phyloP scores from a whole-genome alignment of 2,329 filamentous ascomycete species.

The Trichoderma polysporum region DNA sequence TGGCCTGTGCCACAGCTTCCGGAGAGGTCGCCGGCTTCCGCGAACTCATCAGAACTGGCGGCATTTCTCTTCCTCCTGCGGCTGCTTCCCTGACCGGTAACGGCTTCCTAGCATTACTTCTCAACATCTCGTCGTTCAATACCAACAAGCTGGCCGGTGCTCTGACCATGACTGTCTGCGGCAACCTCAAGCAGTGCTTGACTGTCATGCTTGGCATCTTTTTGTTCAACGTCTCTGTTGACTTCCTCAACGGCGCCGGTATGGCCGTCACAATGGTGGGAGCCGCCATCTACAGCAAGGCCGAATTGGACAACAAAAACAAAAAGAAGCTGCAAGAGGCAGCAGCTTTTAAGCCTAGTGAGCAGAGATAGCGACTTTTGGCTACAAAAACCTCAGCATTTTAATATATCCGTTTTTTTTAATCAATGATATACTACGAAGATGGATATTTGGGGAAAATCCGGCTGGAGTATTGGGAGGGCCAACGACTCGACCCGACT shows the following conservation, averaged over 20 bases:
- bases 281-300: constrained; percentile 58
- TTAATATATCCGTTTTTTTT: constrained; percentile 23
- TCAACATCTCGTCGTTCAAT: constrained; percentile 58
- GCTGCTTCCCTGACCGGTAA: constrained; percentile 49
- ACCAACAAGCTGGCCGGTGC: constrained; percentile 59
- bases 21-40: constrained; percentile 52
- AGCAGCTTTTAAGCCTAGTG: constrained; percentile 37
- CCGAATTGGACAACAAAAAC: constrained; percentile 53
- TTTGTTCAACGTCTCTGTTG: constrained; percentile 52
- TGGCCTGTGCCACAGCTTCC: constrained; percentile 50
- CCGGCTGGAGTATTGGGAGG: not conserved
- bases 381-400: not conserved
- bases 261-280: constrained; percentile 56
- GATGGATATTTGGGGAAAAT: constrained; percentile 9
- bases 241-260: constrained; percentile 54
- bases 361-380: constrained; percentile 31
- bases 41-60: constrained; percentile 36
- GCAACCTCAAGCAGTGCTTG: constrained; percentile 58
- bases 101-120: constrained; percentile 53
- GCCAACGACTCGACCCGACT: not conserved
- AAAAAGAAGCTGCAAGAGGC: constrained; percentile 38
- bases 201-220: constrained; percentile 55
- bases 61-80: constrained; percentile 38
- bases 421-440: constrained; percentile 14
- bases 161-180: constrained; percentile 59